phyloP scores from a whole-genome alignment of 2,329 filamentous ascomycete genomes.

The Penicillium sp. region DNA sequence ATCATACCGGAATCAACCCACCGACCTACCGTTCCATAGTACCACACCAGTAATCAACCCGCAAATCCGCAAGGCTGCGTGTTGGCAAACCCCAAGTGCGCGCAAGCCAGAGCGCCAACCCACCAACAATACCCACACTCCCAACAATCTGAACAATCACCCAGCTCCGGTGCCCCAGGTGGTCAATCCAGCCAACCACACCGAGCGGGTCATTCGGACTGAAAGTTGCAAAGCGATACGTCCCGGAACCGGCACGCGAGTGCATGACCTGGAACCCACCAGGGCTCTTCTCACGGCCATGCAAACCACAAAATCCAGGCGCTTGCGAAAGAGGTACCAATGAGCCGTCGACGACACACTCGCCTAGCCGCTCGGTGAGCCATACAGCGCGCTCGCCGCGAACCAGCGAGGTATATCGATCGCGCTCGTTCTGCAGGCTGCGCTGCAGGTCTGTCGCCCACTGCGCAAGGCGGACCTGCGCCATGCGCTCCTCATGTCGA shows the following conservation, averaged over 20 bases:
- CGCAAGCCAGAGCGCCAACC: conserved; percentile 63
- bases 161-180: conserved; percentile 63
- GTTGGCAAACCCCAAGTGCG: conserved; percentile 41
- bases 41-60: conserved; percentile 26
- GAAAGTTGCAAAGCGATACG: conserved; percentile 38
- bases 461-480: conserved; percentile 70
- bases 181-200: conserved; percentile 66
- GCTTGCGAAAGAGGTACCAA: conserved; percentile 53
- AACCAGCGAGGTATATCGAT: conserved; percentile 62
- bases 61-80: conserved; percentile 32
- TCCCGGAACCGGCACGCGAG: conserved; percentile 21
- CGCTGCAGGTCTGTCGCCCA: conserved; percentile 81
- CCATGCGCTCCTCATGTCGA: conserved; percentile 59
- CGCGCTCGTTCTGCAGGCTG: conserved; percentile 70
- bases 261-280: conserved; percentile 24
- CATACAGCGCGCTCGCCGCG: conserved; percentile 65
- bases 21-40: conserved; percentile 13
- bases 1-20: background rate
- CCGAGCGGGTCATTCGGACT: conserved; percentile 75
- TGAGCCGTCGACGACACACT: conserved; percentile 65
- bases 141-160: conserved; percentile 71
- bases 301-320: conserved; percentile 28
- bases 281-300: conserved; percentile 24
- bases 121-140: conserved; percentile 70
- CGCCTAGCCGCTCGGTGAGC: conserved; percentile 64